phyloP scores from a whole-genome alignment of 805 yeast species.

The Candida boleticola region DNA sequence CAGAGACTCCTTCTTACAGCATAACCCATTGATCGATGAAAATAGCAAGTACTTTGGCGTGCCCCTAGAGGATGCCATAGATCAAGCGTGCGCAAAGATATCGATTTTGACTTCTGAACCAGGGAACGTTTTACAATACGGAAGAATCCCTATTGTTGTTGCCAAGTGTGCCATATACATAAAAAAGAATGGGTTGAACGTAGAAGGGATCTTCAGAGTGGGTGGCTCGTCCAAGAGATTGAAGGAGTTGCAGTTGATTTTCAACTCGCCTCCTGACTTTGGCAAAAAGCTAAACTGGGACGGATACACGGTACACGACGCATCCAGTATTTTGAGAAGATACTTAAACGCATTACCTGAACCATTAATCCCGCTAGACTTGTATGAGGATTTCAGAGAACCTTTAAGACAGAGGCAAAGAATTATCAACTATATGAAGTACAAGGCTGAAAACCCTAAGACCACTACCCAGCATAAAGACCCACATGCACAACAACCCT shows the following conservation, averaged over 20 bases:
- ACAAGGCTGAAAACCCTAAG: conserved; percentile 47
- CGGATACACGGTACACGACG: conserved; percentile 94
- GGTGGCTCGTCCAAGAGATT: conserved; percentile 90
- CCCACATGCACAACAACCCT: background rate
- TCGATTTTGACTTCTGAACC: conserved; percentile 56
- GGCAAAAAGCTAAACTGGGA: conserved; percentile 91
- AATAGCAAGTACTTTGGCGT: conserved; percentile 73
- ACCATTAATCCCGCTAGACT: conserved; percentile 78
- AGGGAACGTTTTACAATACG: conserved; percentile 72
- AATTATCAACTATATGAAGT: conserved; percentile 63
- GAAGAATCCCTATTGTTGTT: conserved; percentile 88
- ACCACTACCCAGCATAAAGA: background rate
- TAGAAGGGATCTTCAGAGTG: conserved; percentile 90
- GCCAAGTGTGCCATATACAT: conserved; percentile 90
- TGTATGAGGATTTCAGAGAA: conserved; percentile 75
- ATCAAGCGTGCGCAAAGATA: conserved; percentile 75
- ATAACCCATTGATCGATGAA: conserved; percentile 42
- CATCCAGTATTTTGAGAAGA: conserved; percentile 85
- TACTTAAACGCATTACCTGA: conserved; percentile 87
- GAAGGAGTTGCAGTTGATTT: conserved; percentile 77
- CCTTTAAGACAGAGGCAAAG: conserved; percentile 67
- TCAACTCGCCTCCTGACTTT: conserved; percentile 84
- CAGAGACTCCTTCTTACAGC: conserved; percentile 49
- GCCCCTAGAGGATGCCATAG: conserved; percentile 65
- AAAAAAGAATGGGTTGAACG: conserved; percentile 71